Conservation (phyloP, 441 rosid genomes). For the Jatropha podagrica region DNA sequence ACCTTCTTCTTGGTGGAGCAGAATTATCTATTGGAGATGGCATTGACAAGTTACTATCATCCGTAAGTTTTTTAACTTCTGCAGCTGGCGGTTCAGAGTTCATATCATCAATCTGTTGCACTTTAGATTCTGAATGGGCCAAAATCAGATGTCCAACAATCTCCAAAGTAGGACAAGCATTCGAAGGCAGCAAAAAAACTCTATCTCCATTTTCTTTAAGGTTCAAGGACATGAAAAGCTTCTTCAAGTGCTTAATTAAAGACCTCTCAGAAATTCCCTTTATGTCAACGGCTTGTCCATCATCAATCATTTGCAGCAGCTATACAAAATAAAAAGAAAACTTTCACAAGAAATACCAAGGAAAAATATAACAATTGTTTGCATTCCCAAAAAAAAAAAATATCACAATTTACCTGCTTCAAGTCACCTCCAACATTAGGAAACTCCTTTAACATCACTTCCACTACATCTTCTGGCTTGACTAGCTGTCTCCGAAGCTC, state of each 20-base stretch:
- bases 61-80: conserved; percentile 27
- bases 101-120: conserved; percentile 28
- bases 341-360: not conserved
- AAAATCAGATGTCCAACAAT: conserved; percentile 59
- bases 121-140: conserved; percentile 34
- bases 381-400: not conserved
- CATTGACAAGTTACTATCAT: conserved; percentile 33
- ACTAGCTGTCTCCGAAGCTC: conserved; percentile 27
- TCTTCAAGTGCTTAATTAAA: conserved; percentile 60
- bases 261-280: conserved; percentile 71
- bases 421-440: conserved; percentile 69
- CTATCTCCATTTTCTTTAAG: conserved; percentile 68
- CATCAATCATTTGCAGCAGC: conserved; percentile 90
- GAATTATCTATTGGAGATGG: conserved; percentile 40
- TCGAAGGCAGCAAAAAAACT: conserved; percentile 58
- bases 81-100: conserved; percentile 23
- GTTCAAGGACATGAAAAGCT: conserved; percentile 61
- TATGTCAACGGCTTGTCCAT: conserved; percentile 93
- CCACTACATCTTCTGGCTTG: conserved; percentile 49
- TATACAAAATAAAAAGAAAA: conserved; percentile 23
- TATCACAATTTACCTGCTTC: conserved; percentile 48
- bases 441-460: conserved; percentile 55
- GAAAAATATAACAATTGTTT: not conserved
- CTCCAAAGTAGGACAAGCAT: conserved; percentile 53
- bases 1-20: conserved; percentile 70